Base-by-base conservation (phyloP, 164 flowering plant species). In the Euptelea pleiosperma region DNA sequence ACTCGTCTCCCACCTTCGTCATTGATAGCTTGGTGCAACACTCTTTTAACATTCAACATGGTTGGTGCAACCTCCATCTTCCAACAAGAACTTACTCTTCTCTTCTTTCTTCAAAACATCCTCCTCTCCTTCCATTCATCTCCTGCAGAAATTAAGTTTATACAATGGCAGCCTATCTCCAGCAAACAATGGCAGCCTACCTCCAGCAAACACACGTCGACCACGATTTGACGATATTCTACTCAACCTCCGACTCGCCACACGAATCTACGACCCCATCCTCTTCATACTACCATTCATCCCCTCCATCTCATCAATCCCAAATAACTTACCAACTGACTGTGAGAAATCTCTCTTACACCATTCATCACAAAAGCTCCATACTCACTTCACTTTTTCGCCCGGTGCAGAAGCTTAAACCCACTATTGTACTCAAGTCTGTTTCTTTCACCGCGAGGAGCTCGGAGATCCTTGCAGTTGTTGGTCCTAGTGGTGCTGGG, bases 401-500 rank as follows among this genome's bases (percentile, higher is more conserved):
- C 25, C 39, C 49, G 1, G 6, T 7, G 1, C 72, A 70, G 21
- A 74, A 70, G 56, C 70, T 69, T 18, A 70, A 70, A 42, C 82
- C 83, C 11, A 68, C 78, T 36, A 50, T 61, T 33, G 60, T 92
- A 24, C 88, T 92, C 40, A 81, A 87, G 33, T 82, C 91, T 2
- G 81, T 93, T 53, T 78, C 94, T 19, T 89, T 92, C 52, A 53
- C 43, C 0, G 91, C 96, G 0, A 73, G 63, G 51, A 78, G 81
- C 62, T 79, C 85, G 0, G 81, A 87, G 64, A 73, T 83, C 45
- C 78, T 93, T 5, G 94, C 91, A 6, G 57, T 92, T 43, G 96
- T 89, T 5, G 96, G 96, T 41, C 94, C 98, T 3, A 89, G 96
- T 57, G 96, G 96, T 15, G 89, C 93, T 0, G 96, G 98, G 25